Percentiles rank a stretch among this genome's conserved stretches.
These are phyloP conservation scores for Gillenia trifoliata DNA, from an alignment of 306 rosid species.

Conservation along the genomic window DNA sequence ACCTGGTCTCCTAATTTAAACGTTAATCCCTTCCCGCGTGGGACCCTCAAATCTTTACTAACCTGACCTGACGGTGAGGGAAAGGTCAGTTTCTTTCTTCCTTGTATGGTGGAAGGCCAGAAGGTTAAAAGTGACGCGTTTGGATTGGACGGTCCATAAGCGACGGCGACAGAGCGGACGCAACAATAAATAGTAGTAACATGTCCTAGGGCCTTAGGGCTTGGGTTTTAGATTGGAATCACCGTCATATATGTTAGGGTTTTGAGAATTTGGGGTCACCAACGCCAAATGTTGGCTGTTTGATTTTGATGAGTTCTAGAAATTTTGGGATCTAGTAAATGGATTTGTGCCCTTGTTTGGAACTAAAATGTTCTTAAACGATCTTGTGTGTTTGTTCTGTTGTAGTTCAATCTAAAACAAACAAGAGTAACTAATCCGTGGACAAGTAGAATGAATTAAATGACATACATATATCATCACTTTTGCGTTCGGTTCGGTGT, in stretches of 20 bases:
- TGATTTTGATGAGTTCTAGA: background rate
- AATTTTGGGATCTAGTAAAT: background rate
- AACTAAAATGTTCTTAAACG: background rate
- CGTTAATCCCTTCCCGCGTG: background rate
- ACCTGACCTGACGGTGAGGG: background rate
- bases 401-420: too few relatives aligned
- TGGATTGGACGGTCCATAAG: background rate
- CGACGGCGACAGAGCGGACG: background rate
- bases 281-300: background rate
- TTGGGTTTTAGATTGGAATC: background rate
- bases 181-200: background rate
- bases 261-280: background rate
- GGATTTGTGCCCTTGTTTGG: background rate
- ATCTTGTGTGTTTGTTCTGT: background rate
- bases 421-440: too few relatives aligned
- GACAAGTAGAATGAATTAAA: too few relatives aligned
- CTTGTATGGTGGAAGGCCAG: background rate
- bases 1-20: too few relatives aligned
- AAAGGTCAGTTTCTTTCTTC: background rate
- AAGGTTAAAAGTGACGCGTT: background rate
- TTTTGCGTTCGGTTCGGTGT: background rate
- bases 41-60: background rate
- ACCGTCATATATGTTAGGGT: background rate
- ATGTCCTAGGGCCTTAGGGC: background rate
- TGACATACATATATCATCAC: too few relatives aligned